Evolutionary conservation across 768 basidiomycete genomes (phyloP), one percentile per base, ranked within the genome.

Genomic region (Boletus bicolor): DNA sequence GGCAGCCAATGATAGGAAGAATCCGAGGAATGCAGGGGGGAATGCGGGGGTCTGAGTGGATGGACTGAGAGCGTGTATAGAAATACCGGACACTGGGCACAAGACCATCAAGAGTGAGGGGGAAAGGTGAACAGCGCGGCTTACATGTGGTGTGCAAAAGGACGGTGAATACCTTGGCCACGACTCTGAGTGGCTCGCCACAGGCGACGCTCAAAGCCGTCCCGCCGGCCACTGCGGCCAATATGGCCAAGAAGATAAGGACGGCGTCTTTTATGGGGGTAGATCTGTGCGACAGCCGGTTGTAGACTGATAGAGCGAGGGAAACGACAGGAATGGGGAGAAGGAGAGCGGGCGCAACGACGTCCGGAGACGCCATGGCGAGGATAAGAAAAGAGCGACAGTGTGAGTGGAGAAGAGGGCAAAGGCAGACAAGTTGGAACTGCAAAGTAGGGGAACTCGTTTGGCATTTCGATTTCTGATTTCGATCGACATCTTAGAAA

Each of bases 301-400:
- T 59, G 51, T 52, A 60, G 19, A 43, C 15, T 2, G 50, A 51
- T 4, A 68, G 39, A 38, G 35, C 45, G 7, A 64, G 51, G 2
- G 69, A 64, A 32, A 71, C 7, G 50, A 66, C 26, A 4, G 67
- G 53, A 19, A 69, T 41, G 57, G 58, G 44, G 50, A 71, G 61
- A 51, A 68, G 62, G 44, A 71, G 67, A 51, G 61, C 59, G n/a
- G 67, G 34, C 8, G 56, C 54, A 54, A 73, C 53, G 58, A 65
- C 60, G 60, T 58, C 65, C 28, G 42, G 55, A 38, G 68, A 59
- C 60, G 67, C 46, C 67, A 69, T 68, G 45, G 49, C 54, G 46
- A 19, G 39, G 34, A 17, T 7, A 17, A 21, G 52, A 54, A 65
- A 55, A 32, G 60, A 66, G 41, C 38, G 65, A 59, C 62, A 39